phyloP scores from a whole-genome alignment of 106 monocot species.

The Dendrobium huoshanense region DNA sequence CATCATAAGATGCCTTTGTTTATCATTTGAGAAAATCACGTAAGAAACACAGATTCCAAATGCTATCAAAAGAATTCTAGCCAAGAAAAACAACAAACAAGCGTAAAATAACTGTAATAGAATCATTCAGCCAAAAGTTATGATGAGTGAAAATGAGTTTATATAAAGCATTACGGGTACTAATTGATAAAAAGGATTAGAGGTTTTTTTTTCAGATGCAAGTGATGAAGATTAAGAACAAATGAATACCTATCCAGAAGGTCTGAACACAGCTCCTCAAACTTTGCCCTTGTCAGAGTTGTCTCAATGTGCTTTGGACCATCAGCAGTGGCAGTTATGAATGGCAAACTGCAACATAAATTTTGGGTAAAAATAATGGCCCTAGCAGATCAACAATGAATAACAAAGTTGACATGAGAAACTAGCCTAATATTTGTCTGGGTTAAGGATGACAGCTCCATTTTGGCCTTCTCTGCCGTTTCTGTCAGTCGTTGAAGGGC shows the following conservation, averaged over 20 bases:
- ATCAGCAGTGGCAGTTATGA: constrained; percentile 71
- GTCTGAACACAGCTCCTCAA: constrained; percentile 66
- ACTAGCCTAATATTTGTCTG: constrained; percentile 58
- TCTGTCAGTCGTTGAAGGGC: constrained; percentile 67
- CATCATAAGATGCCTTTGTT: no score
- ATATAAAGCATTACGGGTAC: no score
- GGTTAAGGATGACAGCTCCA: constrained; percentile 59
- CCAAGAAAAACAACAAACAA: no score
- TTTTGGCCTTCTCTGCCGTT: constrained; percentile 71
- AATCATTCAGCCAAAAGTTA: no score
- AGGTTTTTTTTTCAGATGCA: no score
- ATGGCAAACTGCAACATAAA: constrained; percentile 42
- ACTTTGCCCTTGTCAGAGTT: constrained; percentile 57
- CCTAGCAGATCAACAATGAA: neutral
- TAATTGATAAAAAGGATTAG: no score
- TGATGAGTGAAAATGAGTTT: no score
- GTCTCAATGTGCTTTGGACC: constrained; percentile 71
- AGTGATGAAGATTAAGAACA: no score
- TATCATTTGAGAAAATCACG: no score
- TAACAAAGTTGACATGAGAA: neutral
- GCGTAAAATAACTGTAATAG: no score
- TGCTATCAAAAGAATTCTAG: no score
- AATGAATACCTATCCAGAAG: constrained; percentile 56
- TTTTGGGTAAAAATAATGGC: neutral
- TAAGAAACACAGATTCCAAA: no score